Evolutionary conservation across 2,329 filamentous ascomycete species (phyloP).

Genomic region (Penicillium sp.): DNA sequence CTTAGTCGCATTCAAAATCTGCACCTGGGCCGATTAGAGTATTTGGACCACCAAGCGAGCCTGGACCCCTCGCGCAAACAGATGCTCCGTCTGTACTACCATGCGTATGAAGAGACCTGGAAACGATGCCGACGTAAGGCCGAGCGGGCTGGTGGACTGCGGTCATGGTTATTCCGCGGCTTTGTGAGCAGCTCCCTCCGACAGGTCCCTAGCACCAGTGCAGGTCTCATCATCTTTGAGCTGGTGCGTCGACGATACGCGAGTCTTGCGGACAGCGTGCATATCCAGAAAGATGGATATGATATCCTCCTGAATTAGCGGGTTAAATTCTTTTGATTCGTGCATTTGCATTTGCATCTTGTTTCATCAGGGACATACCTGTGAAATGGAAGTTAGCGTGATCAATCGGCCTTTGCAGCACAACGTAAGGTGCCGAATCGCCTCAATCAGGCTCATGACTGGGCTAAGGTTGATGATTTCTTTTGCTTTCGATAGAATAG

Average conservation of each 20-base stretch:
- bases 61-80: slow-evolving; percentile 41
- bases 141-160: slow-evolving; percentile 54
- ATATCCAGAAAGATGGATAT: slow-evolving; percentile 61
- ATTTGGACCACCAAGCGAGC: slow-evolving; percentile 56
- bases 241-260: slow-evolving; percentile 62
- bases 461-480: too few species aligned
- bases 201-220: slow-evolving; percentile 64
- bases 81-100: slow-evolving; percentile 57
- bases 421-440: too few species aligned
- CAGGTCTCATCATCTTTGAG: slow-evolving; percentile 66
- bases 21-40: slow-evolving; percentile 60
- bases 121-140: slow-evolving; percentile 55
- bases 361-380: background rate
- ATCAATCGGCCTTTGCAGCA: too few species aligned
- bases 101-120: slow-evolving; percentile 62
- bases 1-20: slow-evolving; percentile 60
- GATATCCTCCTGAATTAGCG: slow-evolving; percentile 56
- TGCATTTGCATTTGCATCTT: background rate
- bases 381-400: too few species aligned
- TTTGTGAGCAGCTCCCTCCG: slow-evolving; percentile 58
- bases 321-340: background rate
- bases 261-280: slow-evolving; percentile 52
- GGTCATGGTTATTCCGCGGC: slow-evolving; percentile 57
- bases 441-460: too few species aligned
- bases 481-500: too few species aligned